phyloP scores from a whole-genome alignment of 2,329 filamentous ascomycete genomes.

The Coniochaeta hoffmannii region DNA sequence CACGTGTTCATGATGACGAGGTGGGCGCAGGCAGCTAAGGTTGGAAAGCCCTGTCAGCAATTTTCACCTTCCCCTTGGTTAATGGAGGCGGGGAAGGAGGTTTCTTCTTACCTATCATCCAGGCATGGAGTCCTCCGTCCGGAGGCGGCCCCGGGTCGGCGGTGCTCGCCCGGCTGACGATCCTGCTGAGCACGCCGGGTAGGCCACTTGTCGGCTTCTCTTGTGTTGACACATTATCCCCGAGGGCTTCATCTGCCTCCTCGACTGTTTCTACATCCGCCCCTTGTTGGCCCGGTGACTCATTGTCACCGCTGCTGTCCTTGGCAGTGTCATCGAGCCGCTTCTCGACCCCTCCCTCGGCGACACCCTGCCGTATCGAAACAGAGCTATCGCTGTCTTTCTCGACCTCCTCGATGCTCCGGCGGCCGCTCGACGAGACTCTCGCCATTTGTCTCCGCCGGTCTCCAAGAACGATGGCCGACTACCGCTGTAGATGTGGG shows the following conservation, averaged over 20 bases:
- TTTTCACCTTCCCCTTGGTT: not conserved
- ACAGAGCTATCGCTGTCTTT: not conserved
- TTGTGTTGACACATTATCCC: not conserved
- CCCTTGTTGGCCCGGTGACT: not conserved
- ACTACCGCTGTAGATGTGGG: not conserved
- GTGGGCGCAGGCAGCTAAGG: constrained; percentile 33
- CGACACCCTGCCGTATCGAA: not conserved
- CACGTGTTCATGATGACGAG: constrained; percentile 44
- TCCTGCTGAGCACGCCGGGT: constrained; percentile 24
- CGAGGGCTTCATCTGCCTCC: not conserved
- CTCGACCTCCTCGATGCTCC: not conserved
- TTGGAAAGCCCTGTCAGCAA: not conserved
- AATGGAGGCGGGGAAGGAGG: not conserved
- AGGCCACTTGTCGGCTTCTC: constrained; percentile 8
- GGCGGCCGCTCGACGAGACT: not conserved
- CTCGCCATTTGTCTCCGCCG: not conserved
- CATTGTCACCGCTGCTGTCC: not conserved
- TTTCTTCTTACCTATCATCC: constrained; percentile 35
- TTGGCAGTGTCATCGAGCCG: not conserved
- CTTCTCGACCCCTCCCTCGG: not conserved
- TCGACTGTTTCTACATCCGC: not conserved
- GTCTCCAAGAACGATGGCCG: too few species aligned
- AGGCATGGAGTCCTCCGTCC: constrained; percentile 40
- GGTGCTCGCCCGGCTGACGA: constrained; percentile 32
- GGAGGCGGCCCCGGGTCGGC: constrained; percentile 39